phyloP scores from a whole-genome alignment of 139 green algal species.

The Closterium sp. region DNA sequence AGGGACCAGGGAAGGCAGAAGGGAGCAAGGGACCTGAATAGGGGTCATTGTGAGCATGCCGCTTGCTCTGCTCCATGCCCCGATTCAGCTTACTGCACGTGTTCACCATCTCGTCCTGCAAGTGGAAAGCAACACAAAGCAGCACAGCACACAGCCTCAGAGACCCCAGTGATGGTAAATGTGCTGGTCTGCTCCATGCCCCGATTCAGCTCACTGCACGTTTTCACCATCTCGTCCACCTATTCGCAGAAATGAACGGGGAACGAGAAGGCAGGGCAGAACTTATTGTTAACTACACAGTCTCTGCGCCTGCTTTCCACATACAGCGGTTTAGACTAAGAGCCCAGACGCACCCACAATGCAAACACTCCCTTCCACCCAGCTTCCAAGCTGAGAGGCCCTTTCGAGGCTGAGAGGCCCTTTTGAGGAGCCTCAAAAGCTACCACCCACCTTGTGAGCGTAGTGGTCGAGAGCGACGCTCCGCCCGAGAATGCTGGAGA shows the following conservation, averaged over 20 bases:
- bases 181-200: too few relatives aligned
- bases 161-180: too few relatives aligned
- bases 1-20: neutral
- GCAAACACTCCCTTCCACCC: too few relatives aligned
- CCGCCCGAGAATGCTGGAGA: conserved; percentile 56
- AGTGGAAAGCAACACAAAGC: neutral
- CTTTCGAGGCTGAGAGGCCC: too few relatives aligned
- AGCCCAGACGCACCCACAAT: neutral
- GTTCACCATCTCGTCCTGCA: conserved; percentile 55
- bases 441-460: neutral
- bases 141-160: neutral
- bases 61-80: neutral
- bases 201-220: neutral
- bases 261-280: too few relatives aligned
- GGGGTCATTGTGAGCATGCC: too few relatives aligned
- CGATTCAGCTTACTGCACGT: neutral
- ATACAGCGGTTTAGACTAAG: neutral
- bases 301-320: neutral
- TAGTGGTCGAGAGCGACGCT: conserved; percentile 62
- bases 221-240: conserved; percentile 39
- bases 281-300: too few relatives aligned
- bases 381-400: too few relatives aligned
- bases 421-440: too few relatives aligned
- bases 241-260: too few relatives aligned
- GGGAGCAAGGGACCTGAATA: too few relatives aligned